Evolutionary conservation across 345 rosid species (phyloP).

Genomic region (Citrus inodora): DNA sequence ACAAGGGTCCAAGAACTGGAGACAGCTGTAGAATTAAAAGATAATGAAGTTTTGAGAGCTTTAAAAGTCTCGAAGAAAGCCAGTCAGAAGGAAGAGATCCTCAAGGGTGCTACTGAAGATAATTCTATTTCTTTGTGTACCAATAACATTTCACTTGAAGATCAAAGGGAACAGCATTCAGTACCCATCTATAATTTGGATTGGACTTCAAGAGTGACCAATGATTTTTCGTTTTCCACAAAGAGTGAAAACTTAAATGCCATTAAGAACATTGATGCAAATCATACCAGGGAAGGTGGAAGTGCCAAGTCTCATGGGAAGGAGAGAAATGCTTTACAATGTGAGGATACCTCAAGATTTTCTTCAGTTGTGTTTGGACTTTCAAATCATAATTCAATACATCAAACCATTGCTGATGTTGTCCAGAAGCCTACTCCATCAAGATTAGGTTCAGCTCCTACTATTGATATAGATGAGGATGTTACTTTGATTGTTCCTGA

Average conservation of each 20-base stretch:
- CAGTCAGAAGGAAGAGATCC: slow-evolving; percentile 14
- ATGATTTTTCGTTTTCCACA: slow-evolving; percentile 17
- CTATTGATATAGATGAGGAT: slow-evolving; percentile 31
- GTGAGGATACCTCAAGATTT: slow-evolving; percentile 20
- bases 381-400: slow-evolving; percentile 25
- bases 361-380: slow-evolving; percentile 17
- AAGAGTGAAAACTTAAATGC: slow-evolving; percentile 11
- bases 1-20: slow-evolving; percentile 69
- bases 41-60: slow-evolving; percentile 58
- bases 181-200: slow-evolving; percentile 25
- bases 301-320: neutral
- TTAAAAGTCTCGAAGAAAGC: slow-evolving; percentile 45
- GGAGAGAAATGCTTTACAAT: slow-evolving; percentile 8
- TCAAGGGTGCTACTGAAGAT: slow-evolving; percentile 3
- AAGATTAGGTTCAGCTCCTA: slow-evolving; percentile 11
- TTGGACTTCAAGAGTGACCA: slow-evolving; percentile 20
- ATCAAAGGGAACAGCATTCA: slow-evolving; percentile 15
- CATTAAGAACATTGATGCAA: neutral
- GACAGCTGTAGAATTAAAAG: slow-evolving; percentile 53
- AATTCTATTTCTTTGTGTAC: slow-evolving; percentile 18
- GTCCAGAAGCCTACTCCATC: slow-evolving; percentile 13
- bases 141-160: slow-evolving; percentile 22
- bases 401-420: slow-evolving; percentile 8
- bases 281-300: slow-evolving; percentile 8
- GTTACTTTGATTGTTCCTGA: slow-evolving; percentile 22